Conservation (phyloP, 495 filamentous ascomycete genomes). For the Poronia punctata region DNA sequence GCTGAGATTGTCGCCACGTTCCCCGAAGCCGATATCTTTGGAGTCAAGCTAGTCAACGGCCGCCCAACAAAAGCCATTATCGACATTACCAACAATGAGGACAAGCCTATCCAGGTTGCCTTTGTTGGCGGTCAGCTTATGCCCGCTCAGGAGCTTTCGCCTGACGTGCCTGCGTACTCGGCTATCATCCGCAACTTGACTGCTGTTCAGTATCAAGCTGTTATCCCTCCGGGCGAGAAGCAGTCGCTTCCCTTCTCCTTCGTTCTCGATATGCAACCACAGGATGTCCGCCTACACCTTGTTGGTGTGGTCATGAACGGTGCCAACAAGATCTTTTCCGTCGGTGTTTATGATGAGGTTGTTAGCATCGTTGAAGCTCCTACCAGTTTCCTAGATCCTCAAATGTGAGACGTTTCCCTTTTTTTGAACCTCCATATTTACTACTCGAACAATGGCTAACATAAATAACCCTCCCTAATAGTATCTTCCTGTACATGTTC, state of each 20-base stretch:
- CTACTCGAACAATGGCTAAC: slow-evolving; percentile 18
- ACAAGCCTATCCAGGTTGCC: slow-evolving; percentile 62
- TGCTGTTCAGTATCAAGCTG: slow-evolving; percentile 59
- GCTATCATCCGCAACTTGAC: slow-evolving; percentile 79
- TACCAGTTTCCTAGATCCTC: slow-evolving; percentile 88
- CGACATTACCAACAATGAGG: slow-evolving; percentile 78
- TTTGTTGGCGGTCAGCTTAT: slow-evolving; percentile 74
- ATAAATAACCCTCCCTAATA: slow-evolving; percentile 32
- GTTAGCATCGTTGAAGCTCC: slow-evolving; percentile 89
- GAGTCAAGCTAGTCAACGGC: slow-evolving; percentile 92
- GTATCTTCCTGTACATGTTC: slow-evolving; percentile 96
- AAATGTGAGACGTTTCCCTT: slow-evolving; percentile 62
- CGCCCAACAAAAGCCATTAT: slow-evolving; percentile 77
- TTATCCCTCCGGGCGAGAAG: slow-evolving; percentile 71
- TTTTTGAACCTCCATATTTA: slow-evolving; percentile 1
- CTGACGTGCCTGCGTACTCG: slow-evolving; percentile 45
- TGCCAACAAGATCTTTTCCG: slow-evolving; percentile 61
- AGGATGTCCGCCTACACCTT: slow-evolving; percentile 75
- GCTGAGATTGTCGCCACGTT: slow-evolving; percentile 73
- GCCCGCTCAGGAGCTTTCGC: slow-evolving; percentile 39
- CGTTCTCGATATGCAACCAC: slow-evolving; percentile 85
- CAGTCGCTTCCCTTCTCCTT: slow-evolving; percentile 75
- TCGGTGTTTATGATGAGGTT: slow-evolving; percentile 78
- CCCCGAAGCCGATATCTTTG: slow-evolving; percentile 79
- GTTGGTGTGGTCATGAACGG: slow-evolving; percentile 60